These are phyloP conservation scores for Blepharisma stoltei DNA, from an alignment of 73 alveolate species.

Conservation along the genomic window DNA sequence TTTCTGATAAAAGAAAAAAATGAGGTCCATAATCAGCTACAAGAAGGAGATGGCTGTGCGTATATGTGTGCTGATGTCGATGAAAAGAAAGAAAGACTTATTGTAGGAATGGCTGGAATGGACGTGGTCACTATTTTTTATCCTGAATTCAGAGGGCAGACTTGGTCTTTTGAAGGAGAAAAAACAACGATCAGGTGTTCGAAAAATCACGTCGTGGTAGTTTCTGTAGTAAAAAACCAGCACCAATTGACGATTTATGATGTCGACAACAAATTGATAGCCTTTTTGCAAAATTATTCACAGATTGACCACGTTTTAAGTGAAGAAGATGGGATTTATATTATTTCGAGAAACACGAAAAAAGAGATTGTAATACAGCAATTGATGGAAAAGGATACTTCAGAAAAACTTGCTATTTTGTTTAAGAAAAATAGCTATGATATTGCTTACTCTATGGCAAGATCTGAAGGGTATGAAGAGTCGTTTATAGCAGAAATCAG, in stretches of 20 bases:
- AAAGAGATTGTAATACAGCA: slow-evolving; percentile 45
- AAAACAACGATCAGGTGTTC: slow-evolving; percentile 49
- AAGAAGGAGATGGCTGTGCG: slow-evolving; percentile 23
- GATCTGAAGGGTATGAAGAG: slow-evolving; percentile 62
- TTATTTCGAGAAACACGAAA: slow-evolving; percentile 43
- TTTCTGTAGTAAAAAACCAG: slow-evolving; percentile 46
- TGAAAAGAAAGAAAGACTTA: slow-evolving; percentile 37
- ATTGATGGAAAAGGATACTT: slow-evolving; percentile 72
- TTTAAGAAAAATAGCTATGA: slow-evolving; percentile 58
- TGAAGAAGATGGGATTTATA: slow-evolving; percentile 60
- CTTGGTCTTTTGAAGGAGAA: slow-evolving; percentile 57
- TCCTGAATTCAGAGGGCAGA: slow-evolving; percentile 32
- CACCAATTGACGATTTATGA: slow-evolving; percentile 58
- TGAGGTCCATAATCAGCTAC: slow-evolving; percentile 9
- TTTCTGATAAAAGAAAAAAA: slow-evolving; percentile 16
- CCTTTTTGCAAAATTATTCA: slow-evolving; percentile 35
- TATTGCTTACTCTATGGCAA: slow-evolving; percentile 70
- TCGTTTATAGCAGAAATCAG: slow-evolving; percentile 76
- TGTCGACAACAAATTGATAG: slow-evolving; percentile 52
- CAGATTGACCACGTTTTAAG: slow-evolving; percentile 46
- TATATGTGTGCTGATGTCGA: slow-evolving; percentile 33
- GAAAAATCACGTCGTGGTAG: slow-evolving; percentile 58
- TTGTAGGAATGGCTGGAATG: slow-evolving; percentile 41
- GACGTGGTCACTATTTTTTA: slow-evolving; percentile 34
- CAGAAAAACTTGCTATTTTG: slow-evolving; percentile 63